Evolutionary conservation across 768 basidiomycete genomes (phyloP).

Genomic region (Leccinum aurantiacum): DNA sequence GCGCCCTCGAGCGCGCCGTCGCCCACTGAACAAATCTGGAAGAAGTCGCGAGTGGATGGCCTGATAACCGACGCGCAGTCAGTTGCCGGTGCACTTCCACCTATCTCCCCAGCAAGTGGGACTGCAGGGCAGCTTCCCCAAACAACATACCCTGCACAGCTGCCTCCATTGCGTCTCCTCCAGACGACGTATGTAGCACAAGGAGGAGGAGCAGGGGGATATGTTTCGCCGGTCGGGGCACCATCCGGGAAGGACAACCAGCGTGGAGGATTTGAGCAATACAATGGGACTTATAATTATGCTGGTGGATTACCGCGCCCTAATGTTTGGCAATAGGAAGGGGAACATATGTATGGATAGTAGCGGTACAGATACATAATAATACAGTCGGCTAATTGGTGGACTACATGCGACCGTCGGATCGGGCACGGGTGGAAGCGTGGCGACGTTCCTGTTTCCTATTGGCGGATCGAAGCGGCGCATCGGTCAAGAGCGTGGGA

Average conservation of each 20-base stretch:
- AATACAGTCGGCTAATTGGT: conserved; percentile 15
- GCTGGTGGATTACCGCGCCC: conserved; percentile 26
- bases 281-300: conserved; percentile 25
- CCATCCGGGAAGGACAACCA: conserved; percentile 19
- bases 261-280: conserved; percentile 27
- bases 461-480: conserved; percentile 12
- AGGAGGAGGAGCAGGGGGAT: conserved; percentile 17
- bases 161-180: conserved; percentile 31
- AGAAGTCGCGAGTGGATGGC: conserved; percentile 51
- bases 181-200: conserved; percentile 21
- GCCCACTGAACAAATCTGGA: conserved; percentile 71
- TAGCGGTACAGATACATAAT: conserved; percentile 7
- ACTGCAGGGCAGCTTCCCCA: conserved; percentile 16
- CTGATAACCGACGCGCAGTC: conserved; percentile 14
- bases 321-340: conserved; percentile 28
- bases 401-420: background rate
- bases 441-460: conserved; percentile 7
- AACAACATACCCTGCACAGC: conserved; percentile 22
- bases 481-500: conserved; percentile 33
- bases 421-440: background rate
- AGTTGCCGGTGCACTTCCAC: conserved; percentile 17
- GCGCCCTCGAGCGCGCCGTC: conserved; percentile 49
- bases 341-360: conserved; percentile 14
- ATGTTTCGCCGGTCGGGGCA: conserved; percentile 22
- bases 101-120: conserved; percentile 27